These are phyloP conservation scores for Sarocladiaceae sp. DNA, from an alignment of 2,329 filamentous ascomycete genomes.

Conservation along the genomic window DNA sequence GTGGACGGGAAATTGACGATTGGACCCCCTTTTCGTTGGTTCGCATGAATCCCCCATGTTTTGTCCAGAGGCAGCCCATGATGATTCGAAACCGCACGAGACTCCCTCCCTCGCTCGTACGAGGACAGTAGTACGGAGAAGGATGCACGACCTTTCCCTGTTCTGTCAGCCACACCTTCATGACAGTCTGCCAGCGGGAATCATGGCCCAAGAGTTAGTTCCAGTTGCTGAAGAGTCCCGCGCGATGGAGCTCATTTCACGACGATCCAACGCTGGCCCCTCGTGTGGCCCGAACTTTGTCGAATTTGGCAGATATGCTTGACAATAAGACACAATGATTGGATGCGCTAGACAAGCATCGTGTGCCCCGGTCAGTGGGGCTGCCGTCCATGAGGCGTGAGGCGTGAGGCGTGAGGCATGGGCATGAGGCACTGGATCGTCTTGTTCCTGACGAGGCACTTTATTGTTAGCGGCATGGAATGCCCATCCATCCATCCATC, in stretches of 20 bases:
- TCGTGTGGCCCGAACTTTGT: neutral
- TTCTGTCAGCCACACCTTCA: neutral
- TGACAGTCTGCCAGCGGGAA: neutral
- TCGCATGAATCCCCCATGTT: neutral
- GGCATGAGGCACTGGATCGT: too few relatives aligned
- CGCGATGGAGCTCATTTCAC: slow-evolving; percentile 4
- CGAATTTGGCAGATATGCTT: slow-evolving; percentile 1
- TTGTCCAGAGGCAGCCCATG: neutral
- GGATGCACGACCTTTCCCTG: too few relatives aligned
- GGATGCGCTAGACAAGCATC: slow-evolving; percentile 6
- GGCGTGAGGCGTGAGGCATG: too few relatives aligned
- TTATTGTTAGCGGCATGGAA: too few relatives aligned
- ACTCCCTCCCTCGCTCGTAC: too few relatives aligned
- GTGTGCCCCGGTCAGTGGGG: slow-evolving; percentile 2
- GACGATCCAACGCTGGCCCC: neutral
- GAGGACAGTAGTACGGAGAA: too few relatives aligned
- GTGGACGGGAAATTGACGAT: neutral
- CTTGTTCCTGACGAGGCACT: too few relatives aligned
- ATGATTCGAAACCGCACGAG: neutral
- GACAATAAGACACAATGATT: neutral
- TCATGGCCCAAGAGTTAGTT: neutral
- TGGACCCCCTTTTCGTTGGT: neutral
- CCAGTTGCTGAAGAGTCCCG: neutral
- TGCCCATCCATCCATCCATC: too few relatives aligned
- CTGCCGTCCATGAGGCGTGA: neutral